Conservation (phyloP, 2,329 filamentous ascomycete genomes). For the Periconia macrospinosa region DNA sequence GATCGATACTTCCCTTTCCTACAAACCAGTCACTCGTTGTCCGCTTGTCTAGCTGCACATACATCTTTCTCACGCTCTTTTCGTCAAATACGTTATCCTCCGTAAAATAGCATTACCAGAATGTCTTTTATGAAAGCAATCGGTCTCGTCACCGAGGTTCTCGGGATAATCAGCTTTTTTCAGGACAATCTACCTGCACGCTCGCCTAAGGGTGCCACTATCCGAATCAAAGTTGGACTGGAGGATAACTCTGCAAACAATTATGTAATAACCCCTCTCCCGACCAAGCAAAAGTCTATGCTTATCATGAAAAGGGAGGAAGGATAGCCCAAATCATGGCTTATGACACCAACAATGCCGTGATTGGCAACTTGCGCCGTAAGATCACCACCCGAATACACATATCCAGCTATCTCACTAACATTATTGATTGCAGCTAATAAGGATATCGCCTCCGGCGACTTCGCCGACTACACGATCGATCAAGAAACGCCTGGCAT, state of each 20-base stretch:
- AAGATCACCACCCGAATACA: not conserved
- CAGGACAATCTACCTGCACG: not conserved
- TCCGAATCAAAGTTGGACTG: not conserved
- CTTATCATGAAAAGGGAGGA: not conserved
- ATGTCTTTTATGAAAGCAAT: not conserved
- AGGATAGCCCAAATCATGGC: not conserved
- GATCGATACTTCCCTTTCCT: too few relatives aligned
- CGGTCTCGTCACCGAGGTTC: not conserved
- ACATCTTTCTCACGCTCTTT: too few relatives aligned
- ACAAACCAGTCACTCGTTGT: too few relatives aligned
- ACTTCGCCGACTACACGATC: not conserved
- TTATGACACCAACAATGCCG: not conserved
- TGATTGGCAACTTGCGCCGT: not conserved
- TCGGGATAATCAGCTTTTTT: not conserved
- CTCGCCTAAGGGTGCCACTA: not conserved
- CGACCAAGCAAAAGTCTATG: too few relatives aligned
- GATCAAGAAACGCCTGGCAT: not conserved
- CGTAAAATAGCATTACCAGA: not conserved
- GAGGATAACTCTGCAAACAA: not conserved
- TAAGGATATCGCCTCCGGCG: not conserved
- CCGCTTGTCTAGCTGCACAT: too few relatives aligned
- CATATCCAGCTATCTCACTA: not conserved
- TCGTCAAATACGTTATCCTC: too few relatives aligned
- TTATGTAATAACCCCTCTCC: too few relatives aligned
- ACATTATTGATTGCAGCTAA: not conserved